These are phyloP conservation scores for Tricharina praecox DNA, from an alignment of 495 filamentous ascomycete species.

Conservation along the genomic window DNA sequence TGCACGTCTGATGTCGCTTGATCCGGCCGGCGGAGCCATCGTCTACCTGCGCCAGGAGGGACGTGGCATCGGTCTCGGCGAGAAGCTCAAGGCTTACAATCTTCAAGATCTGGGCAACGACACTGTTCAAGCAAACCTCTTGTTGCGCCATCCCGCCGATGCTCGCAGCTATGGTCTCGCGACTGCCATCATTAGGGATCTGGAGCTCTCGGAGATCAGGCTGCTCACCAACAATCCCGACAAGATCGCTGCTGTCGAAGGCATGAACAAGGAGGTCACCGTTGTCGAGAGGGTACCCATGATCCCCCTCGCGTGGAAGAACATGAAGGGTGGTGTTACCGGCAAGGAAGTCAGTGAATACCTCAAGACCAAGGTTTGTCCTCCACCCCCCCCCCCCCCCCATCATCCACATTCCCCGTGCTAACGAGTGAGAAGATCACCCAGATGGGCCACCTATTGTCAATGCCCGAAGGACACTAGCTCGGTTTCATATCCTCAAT, in stretches of 20 bases:
- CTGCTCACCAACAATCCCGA: constrained; percentile 97
- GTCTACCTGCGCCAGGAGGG: constrained; percentile 94
- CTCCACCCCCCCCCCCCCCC: background rate
- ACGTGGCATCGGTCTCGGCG: constrained; percentile 79
- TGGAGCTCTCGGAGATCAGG: constrained; percentile 60
- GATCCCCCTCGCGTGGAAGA: constrained; percentile 89
- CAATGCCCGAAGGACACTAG: background rate
- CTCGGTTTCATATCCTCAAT: too few species aligned
- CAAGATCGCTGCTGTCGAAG: constrained; percentile 87
- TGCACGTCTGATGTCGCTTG: constrained; percentile 79
- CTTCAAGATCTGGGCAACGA: constrained; percentile 88
- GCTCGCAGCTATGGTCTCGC: constrained; percentile 86
- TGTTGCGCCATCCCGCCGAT: constrained; percentile 85
- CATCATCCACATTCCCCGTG: background rate
- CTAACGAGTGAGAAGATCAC: background rate
- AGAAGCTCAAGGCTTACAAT: constrained; percentile 97
- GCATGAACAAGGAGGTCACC: constrained; percentile 65
- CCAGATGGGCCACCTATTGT: background rate
- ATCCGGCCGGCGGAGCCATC: constrained; percentile 66
- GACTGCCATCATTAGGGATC: constrained; percentile 79
- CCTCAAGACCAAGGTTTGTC: constrained; percentile 72
- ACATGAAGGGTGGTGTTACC: constrained; percentile 61
- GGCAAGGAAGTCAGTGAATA: constrained; percentile 85
- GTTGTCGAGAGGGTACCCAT: constrained; percentile 86
- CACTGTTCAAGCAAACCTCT: constrained; percentile 86